Conservation (phyloP, 306 rosid species). For the Luffa aegyptiaca region DNA sequence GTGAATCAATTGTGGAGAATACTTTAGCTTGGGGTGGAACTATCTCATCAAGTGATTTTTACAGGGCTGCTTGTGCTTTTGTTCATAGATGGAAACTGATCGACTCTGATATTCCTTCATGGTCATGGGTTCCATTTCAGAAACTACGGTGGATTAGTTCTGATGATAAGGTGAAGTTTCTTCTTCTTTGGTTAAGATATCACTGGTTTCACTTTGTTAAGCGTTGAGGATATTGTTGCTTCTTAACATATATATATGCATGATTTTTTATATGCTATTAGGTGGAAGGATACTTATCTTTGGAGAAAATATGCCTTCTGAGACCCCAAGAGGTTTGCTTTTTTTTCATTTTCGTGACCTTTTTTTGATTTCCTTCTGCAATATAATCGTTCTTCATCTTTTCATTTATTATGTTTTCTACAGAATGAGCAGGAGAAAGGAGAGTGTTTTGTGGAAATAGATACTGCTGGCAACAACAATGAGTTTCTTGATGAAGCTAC, state of each 20-base stretch:
- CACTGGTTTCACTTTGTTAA: not conserved
- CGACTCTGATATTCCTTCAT: conserved; percentile 41
- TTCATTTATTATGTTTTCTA: not conserved
- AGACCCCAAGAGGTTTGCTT: conserved; percentile 23
- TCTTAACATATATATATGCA: not conserved
- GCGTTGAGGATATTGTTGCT: not conserved
- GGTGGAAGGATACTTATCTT: conserved; percentile 58
- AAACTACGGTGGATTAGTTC: conserved; percentile 26
- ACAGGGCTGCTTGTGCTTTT: conserved; percentile 39
- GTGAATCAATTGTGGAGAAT: not conserved
- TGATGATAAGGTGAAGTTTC: conserved; percentile 22
- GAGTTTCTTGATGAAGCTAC: conserved; percentile 51
- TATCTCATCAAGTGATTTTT: conserved; percentile 44
- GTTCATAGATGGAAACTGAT: conserved; percentile 45
- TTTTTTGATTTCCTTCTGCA: not conserved
- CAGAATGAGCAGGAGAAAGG: conserved; percentile 25
- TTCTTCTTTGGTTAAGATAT: not conserved
- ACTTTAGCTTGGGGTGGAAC: conserved; percentile 47
- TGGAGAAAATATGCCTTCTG: conserved; percentile 44
- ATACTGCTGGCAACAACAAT: conserved; percentile 16
- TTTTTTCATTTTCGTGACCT: not conserved
- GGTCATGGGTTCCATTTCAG: conserved; percentile 49
- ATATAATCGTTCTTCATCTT: not conserved
- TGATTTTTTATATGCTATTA: not conserved
- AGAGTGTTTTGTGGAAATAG: conserved; percentile 19